Percentiles rank a stretch among this genome's conserved stretches.
Evolutionary conservation across 1,139 yeast species (phyloP).

Genomic region (Taphrina populina): DNA sequence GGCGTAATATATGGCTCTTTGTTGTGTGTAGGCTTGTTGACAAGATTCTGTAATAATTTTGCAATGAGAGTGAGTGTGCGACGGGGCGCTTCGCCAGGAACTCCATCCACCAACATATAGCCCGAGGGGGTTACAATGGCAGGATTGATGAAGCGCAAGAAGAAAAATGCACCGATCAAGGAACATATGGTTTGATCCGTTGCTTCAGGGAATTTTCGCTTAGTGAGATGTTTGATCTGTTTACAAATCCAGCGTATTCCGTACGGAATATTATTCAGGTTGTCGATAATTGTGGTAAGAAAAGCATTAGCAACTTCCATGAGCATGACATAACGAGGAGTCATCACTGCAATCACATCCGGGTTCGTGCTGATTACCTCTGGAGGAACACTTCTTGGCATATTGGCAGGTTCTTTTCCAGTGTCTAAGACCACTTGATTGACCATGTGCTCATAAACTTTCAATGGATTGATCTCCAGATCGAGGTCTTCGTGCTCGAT

Average conservation of each 20-base stretch:
- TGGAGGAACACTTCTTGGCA: constrained; percentile 41
- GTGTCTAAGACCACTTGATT: constrained; percentile 23
- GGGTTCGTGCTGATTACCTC: constrained; percentile 45
- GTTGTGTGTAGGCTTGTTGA: constrained; percentile 56
- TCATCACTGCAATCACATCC: constrained; percentile 43
- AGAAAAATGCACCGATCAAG: constrained; percentile 74
- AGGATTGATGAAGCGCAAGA: constrained; percentile 83
- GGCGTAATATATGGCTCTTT: constrained; percentile 48
- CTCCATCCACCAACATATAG: constrained; percentile 50
- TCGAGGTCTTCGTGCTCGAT: constrained; percentile 44
- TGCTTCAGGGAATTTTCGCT: constrained; percentile 65
- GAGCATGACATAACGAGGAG: constrained; percentile 49
- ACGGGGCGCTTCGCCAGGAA: constrained; percentile 53
- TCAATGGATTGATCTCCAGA: constrained; percentile 47
- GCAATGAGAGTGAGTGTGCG: constrained; percentile 79
- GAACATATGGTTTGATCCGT: constrained; percentile 55
- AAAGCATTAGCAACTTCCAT: constrained; percentile 58
- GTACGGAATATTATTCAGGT: constrained; percentile 61
- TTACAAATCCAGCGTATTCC: constrained; percentile 75
- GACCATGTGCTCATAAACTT: constrained; percentile 45
- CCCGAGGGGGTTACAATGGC: constrained; percentile 89
- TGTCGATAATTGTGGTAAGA: constrained; percentile 60
- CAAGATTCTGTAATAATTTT: constrained; percentile 80
- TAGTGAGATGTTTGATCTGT: constrained; percentile 65
- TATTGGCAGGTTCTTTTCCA: constrained; percentile 29